phyloP scores from a whole-genome alignment of 345 rosid genomes.

The Gossypium arboreum region DNA sequence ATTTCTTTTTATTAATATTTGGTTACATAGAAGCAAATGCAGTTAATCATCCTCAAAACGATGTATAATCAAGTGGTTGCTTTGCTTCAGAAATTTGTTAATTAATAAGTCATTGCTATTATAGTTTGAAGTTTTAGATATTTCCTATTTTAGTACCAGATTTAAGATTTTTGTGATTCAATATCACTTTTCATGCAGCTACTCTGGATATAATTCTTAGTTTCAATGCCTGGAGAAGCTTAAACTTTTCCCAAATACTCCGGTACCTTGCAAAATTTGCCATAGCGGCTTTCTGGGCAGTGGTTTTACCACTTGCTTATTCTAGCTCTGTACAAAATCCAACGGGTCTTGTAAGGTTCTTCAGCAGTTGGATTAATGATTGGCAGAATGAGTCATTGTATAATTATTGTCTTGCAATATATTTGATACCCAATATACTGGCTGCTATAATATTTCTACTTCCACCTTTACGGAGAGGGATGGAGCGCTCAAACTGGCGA shows the following conservation, averaged over 20 bases:
- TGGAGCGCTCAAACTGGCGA: constrained; percentile 85
- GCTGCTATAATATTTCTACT: constrained; percentile 67
- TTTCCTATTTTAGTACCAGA: constrained; percentile 9
- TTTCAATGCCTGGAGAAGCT: constrained; percentile 79
- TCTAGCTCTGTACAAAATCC: constrained; percentile 70
- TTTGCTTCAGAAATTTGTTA: constrained; percentile 12
- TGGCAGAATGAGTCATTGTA: constrained; percentile 67
- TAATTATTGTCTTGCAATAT: constrained; percentile 71
- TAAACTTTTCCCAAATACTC: constrained; percentile 67
- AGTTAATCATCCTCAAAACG: constrained; percentile 11
- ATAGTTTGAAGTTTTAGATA: constrained; percentile 5
- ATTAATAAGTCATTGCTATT: constrained; percentile 2
- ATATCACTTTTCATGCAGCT: constrained; percentile 41
- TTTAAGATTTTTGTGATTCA: background rate
- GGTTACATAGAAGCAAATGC: background rate
- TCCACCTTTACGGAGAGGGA: constrained; percentile 67
- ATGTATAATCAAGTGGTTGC: background rate
- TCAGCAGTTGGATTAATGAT: constrained; percentile 54
- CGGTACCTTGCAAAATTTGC: constrained; percentile 74
- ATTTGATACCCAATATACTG: constrained; percentile 68
- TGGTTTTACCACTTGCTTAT: constrained; percentile 75
- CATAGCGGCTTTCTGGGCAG: constrained; percentile 82
- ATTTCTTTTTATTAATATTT: background rate
- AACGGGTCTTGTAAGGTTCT: constrained; percentile 62
- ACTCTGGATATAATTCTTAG: constrained; percentile 77